phyloP scores from a whole-genome alignment of 2,329 filamentous ascomycete species.

The Dendrostoma leiphaemia region DNA sequence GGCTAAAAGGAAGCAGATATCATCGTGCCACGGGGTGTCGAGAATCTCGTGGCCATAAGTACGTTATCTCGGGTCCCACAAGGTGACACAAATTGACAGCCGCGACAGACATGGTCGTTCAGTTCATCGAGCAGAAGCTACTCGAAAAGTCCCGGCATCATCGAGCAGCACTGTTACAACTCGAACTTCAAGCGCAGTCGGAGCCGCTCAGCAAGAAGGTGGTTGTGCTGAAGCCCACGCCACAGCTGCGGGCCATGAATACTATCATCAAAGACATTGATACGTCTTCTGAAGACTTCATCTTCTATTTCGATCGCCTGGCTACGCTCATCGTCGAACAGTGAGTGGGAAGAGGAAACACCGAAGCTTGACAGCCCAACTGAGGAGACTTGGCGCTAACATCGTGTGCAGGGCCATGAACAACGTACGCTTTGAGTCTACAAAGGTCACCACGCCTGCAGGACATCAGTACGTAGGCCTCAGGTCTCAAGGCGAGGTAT shows the following conservation, averaged over 20 bases:
- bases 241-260: conserved; percentile 83
- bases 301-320: conserved; percentile 94
- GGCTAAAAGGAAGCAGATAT: conserved; percentile 58
- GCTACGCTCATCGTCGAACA: conserved; percentile 81
- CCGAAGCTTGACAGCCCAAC: no score
- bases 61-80: conserved; percentile 25
- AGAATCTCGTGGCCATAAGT: conserved; percentile 90
- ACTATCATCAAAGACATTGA: conserved; percentile 83
- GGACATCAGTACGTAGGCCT: conserved; percentile 71
- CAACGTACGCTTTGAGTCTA: conserved; percentile 66
- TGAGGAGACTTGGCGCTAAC: neutral
- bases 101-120: conserved; percentile 69
- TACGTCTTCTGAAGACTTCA: conserved; percentile 83
- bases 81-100: neutral
- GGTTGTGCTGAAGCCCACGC: conserved; percentile 69
- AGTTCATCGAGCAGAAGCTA: conserved; percentile 86
- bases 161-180: conserved; percentile 71
- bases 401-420: conserved; percentile 64
- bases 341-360: conserved; percentile 44
- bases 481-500: conserved; percentile 68
- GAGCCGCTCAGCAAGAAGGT: conserved; percentile 74
- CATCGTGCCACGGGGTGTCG: conserved; percentile 90
- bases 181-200: conserved; percentile 71
- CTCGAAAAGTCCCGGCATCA: conserved; percentile 83
- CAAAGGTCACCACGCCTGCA: conserved; percentile 68